Base-by-base conservation (phyloP, 2,329 filamentous ascomycete genomes). In the Grosmannia huntii region DNA sequence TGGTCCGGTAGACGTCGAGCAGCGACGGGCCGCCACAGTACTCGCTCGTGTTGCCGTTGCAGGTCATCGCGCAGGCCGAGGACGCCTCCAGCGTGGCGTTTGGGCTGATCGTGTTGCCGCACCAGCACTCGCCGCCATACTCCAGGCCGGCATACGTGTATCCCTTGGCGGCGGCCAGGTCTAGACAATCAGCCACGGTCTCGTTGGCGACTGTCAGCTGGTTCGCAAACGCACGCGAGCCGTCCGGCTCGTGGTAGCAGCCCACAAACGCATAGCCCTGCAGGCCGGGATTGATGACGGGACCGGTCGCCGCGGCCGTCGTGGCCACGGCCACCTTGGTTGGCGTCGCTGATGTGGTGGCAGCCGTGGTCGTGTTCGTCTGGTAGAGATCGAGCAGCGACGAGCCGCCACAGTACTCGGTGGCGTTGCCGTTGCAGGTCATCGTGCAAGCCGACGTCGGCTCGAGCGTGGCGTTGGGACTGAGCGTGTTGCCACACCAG, bases 111-210 rank as follows among this genome's bases (percentile, higher is more conserved):
- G 58, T 25, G 27, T 65, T 62, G 52, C 14, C 59, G 10, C 28
- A 33, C 59, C 59, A 60, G n/a, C 59, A 60, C 65, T 80, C 77
- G 27, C 74, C 70, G 12, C 76, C 75, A 61, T 76, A 80, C 63
- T 80, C 77, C 9, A 76, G 75, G 2, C 73, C 78, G 68, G 73
- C 80, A 62, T 75, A 78, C 51, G 69, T 67, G 64, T 72, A 79
- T 1, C 68, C 69, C 2, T 69, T 60, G 14, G 56, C 54, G 2
- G 46, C 33, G 3, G 56, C 56, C 1, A 36, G 41, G 10, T 21
- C 25, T 1, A 62, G 31, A n/a, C 60, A 62, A 7, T 68, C 72
- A 19, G 59, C 60, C 1, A 67, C 65, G 2, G 63, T 66, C 57
- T 60, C 53, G 6, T 59, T 63, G 2, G 62, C 14, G 27, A 56